A percentile compares a stretch with the other conserved stretches of the same genome.
phyloP scores from a whole-genome alignment of 208 protist species.

The Leishmania tarentolae region DNA sequence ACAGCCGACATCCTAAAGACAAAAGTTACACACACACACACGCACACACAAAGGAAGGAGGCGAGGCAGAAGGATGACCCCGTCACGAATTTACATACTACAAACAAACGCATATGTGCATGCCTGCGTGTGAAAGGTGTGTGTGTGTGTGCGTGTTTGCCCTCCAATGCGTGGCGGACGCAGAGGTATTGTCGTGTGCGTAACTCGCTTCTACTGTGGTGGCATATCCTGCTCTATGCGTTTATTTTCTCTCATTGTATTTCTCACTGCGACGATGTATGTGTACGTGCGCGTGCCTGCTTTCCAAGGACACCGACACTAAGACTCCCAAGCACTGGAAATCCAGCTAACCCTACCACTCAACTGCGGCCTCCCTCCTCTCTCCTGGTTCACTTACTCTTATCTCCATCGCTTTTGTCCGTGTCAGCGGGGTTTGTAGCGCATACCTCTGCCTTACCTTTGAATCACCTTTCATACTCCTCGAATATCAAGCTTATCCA shows the following conservation, averaged over 20 bases:
- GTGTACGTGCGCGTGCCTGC: background rate
- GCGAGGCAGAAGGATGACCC: background rate
- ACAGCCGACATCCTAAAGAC: background rate
- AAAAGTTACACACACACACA: background rate
- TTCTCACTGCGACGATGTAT: background rate
- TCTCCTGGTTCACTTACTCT: background rate
- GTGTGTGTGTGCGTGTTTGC: background rate
- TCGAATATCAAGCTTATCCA: background rate
- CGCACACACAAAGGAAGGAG: background rate
- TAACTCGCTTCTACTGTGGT: background rate
- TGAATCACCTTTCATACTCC: background rate
- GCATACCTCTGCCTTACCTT: conserved; percentile 3
- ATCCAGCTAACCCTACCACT: background rate
- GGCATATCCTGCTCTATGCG: conserved; percentile 2
- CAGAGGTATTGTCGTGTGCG: background rate
- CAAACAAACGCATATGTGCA: background rate
- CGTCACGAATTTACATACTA: background rate
- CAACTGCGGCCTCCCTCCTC: background rate
- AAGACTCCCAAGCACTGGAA: background rate
- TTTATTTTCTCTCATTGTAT: conserved; percentile 25
- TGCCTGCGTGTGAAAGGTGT: background rate
- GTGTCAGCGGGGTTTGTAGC: background rate
- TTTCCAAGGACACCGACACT: background rate
- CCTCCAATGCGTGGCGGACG: background rate
- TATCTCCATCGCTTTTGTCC: background rate